phyloP scores from a whole-genome alignment of 768 basidiomycete species.

The Russula abietina region DNA sequence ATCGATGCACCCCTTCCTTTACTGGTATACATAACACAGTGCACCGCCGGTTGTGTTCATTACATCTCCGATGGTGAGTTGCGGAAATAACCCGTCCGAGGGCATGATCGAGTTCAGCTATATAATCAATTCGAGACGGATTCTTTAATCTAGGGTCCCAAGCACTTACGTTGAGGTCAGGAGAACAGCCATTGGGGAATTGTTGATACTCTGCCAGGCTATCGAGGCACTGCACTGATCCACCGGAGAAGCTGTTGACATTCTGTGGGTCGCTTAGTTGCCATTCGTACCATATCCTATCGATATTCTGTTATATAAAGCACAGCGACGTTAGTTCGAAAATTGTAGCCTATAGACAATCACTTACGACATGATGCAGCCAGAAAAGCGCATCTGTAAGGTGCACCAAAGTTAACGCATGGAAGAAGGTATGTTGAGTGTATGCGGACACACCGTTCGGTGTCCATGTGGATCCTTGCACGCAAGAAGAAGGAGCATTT shows the following conservation, averaged over 20 bases:
- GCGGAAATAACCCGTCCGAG: conserved; percentile 28
- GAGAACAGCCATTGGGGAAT: conserved; percentile 29
- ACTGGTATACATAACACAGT: conserved; percentile 37
- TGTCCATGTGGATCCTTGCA: conserved; percentile 29
- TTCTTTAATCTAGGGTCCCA: neutral
- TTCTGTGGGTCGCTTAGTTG: conserved; percentile 29
- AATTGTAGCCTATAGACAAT: neutral
- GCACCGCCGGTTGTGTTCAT: conserved; percentile 31
- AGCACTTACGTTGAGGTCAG: conserved; percentile 26
- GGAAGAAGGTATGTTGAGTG: neutral
- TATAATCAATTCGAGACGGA: neutral
- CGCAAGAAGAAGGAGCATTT: conserved; percentile 28
- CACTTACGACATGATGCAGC: conserved; percentile 33
- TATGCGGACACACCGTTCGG: conserved; percentile 29
- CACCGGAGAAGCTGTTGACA: conserved; percentile 31
- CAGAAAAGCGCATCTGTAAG: conserved; percentile 34
- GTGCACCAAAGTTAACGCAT: neutral
- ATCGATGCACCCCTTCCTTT: neutral
- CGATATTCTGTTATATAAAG: conserved; percentile 30
- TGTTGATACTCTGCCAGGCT: conserved; percentile 24
- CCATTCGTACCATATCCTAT: conserved; percentile 37
- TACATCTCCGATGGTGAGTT: conserved; percentile 28
- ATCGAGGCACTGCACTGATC: conserved; percentile 29
- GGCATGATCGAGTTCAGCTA: conserved; percentile 31
- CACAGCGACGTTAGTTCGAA: neutral